These are phyloP conservation scores for Cucurbita ficifolia DNA, from an alignment of 306 rosid genomes.

Conservation along the genomic window DNA sequence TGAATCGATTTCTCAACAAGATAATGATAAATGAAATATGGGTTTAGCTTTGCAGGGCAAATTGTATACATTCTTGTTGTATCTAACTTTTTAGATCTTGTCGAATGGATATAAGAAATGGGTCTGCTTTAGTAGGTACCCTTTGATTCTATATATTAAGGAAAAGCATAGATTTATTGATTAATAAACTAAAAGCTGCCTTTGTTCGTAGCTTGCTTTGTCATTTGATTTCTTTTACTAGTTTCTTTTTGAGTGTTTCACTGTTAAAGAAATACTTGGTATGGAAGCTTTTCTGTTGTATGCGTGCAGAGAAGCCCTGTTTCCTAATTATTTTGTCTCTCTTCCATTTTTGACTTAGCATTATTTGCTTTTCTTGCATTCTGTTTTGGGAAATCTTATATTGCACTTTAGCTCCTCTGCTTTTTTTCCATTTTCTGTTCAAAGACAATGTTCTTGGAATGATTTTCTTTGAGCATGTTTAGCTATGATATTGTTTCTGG, in stretches of 20 bases:
- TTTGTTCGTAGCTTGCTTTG: background rate
- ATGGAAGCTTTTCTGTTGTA: background rate
- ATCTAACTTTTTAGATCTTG: background rate
- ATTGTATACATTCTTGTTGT: background rate
- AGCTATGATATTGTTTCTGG: background rate
- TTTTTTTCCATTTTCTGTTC: background rate
- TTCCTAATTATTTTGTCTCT: background rate
- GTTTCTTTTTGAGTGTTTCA: background rate
- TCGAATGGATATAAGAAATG: background rate
- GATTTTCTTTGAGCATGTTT: background rate
- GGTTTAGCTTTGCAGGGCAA: background rate
- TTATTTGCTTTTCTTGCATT: background rate
- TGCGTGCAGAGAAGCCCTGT: slow-evolving; percentile 2
- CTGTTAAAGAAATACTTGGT: background rate
- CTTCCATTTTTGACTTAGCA: background rate
- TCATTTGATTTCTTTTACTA: background rate
- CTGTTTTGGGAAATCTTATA: slow-evolving; percentile 3
- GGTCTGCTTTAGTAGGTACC: background rate
- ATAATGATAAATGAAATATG: background rate
- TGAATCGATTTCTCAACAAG: background rate
- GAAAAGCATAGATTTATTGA: background rate
- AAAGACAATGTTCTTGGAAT: background rate
- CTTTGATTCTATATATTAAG: background rate
- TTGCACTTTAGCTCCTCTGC: background rate
- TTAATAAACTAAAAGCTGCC: background rate